Evolutionary conservation across 164 flowering plant species (phyloP).

Genomic region (Dillenia suffruticosa): DNA sequence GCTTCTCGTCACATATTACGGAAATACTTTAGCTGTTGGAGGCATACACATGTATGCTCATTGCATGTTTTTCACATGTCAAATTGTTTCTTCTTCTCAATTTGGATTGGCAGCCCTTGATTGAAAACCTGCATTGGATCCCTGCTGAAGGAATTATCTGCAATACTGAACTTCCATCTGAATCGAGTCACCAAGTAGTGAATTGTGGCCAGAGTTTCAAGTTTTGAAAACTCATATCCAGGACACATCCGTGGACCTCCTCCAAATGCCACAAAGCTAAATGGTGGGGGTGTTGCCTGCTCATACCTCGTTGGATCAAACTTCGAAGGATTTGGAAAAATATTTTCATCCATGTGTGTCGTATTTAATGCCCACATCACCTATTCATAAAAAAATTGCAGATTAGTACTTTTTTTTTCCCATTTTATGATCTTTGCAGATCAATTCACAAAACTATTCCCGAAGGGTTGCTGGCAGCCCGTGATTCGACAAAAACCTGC

Average conservation of each 20-base stretch:
- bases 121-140: slow-evolving; percentile 36
- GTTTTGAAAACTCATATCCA: slow-evolving; percentile 58
- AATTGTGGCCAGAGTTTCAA: slow-evolving; percentile 41
- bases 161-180: slow-evolving; percentile 38
- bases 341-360: slow-evolving; percentile 58
- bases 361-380: slow-evolving; percentile 45
- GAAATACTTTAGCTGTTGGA: no score
- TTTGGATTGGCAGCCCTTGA: slow-evolving; percentile 34
- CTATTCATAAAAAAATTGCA: slow-evolving; percentile 9
- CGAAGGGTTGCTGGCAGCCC: no score
- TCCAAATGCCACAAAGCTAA: slow-evolving; percentile 56
- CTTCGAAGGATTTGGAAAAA: slow-evolving; percentile 55
- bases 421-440: no score
- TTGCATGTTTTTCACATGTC: no score
- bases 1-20: no score
- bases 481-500: no score
- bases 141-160: slow-evolving; percentile 27
- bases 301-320: slow-evolving; percentile 57
- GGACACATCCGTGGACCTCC: slow-evolving; percentile 68
- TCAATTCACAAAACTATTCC: no score
- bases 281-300: slow-evolving; percentile 46
- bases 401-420: no score
- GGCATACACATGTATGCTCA: no score
- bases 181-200: slow-evolving; percentile 56
- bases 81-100: slow-evolving; percentile 17